Evolutionary conservation across 2,329 filamentous ascomycete species (phyloP), one percentile per base, ranked within the genome.

Genomic region (Eutypella sp.): DNA sequence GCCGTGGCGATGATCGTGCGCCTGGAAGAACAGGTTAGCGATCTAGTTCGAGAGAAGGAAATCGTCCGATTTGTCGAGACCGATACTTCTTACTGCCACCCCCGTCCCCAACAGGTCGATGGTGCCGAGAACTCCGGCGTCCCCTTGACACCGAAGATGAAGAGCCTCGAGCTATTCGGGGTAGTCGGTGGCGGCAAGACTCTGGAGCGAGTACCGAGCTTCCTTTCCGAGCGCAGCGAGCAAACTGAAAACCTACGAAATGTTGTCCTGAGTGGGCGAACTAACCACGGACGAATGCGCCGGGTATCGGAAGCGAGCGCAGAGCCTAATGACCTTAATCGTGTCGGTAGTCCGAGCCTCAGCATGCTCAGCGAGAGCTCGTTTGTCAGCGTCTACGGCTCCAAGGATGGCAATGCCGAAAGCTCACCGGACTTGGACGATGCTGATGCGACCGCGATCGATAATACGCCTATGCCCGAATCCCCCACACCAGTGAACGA

Each of bases 281-380:
- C 66, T 19, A 83, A 76, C 54, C 58, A 74, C 5, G 54, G 73
- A 20, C 79, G 73, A 48, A 59, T 82, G 22, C 71, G 75, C 1
- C 72, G 72, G 18, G 60, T 74, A 27, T 65, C 65, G 0, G 75
- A 77, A 40, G 64, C 64, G 6, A 64, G 63, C 19, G 60, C 57
- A 5, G 71, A 69, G 24, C 56, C 59, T 42, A 60, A 67, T 41
- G 61, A 62, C 42, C 44, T 56, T 47, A 59, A 64, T 43, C 69
- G 67, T 37, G 57, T 78, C 47, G 69, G 68, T 23, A 86, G 81
- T 52, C 82, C 82, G 3, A 76, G 74, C 27, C 64, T 85, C 41
- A 85, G 82, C 52, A 70, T 85, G 11, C 63, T 86, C 50, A 85
- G 82, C 52, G 81, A 85, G 60, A 85, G 81, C 58, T 85, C 82